These are phyloP conservation scores for Camellia japonica DNA, from an alignment of 148 eudicot genomes.

Conservation along the genomic window DNA sequence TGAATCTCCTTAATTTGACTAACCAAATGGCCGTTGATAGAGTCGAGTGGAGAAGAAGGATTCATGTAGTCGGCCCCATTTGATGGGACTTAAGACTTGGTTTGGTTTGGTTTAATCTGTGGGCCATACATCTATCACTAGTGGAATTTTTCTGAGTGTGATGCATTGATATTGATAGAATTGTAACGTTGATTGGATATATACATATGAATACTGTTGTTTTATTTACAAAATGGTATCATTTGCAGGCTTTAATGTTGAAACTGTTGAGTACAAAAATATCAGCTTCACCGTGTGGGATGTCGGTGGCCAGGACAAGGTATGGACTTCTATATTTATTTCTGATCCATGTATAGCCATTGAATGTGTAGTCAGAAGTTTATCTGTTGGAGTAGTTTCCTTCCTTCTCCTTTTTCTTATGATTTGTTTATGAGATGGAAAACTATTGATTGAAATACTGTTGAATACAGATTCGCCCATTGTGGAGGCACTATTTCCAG, in stretches of 20 bases:
- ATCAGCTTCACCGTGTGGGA: slow-evolving; percentile 62
- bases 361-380: neutral
- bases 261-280: slow-evolving; percentile 49
- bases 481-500: slow-evolving; percentile 62
- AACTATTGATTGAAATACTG: neutral
- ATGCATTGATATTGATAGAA: neutral
- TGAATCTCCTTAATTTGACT: too few relatives aligned
- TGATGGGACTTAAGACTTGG: too few relatives aligned
- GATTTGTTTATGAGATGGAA: neutral
- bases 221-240: neutral
- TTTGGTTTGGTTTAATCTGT: too few relatives aligned
- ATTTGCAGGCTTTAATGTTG: slow-evolving; percentile 32
- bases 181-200: neutral
- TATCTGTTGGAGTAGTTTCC: neutral
- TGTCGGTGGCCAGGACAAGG: slow-evolving; percentile 56
- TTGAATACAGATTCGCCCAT: slow-evolving; percentile 45
- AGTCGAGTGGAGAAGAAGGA: too few relatives aligned
- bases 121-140: neutral
- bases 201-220: neutral
- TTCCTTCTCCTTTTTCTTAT: neutral
- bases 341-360: neutral
- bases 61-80: too few relatives aligned
- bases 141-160: neutral
- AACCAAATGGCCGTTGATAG: too few relatives aligned
- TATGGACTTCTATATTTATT: slow-evolving; percentile 4